Evolutionary conservation across 1,284 basidiomycete genomes (phyloP), one percentile per base, ranked within the genome.

Genomic region (Sphaerobolus stellatus): DNA sequence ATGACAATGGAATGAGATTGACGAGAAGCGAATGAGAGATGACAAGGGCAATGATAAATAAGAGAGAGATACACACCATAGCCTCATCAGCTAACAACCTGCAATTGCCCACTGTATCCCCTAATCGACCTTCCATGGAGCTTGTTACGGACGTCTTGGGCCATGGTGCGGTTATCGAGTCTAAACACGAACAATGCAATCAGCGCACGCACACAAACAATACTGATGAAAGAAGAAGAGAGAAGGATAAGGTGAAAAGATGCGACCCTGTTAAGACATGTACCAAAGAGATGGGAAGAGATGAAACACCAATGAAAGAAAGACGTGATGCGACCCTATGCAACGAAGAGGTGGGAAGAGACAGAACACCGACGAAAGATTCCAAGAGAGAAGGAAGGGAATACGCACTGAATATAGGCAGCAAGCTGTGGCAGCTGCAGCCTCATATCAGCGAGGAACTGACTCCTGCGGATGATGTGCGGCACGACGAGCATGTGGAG

Each of bases 41-140:
- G 33, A 34, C 33, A 34, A 11, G 33, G n/a, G n/a, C 18, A 34
- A 34, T 34, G 33, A 18, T 34, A 11, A 34, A 34, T 11, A 11
- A 34, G 33, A 34, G 33, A 34, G 33, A 34, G 11, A 34, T 34
- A 34, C 18, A 18, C 33, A 34, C 33, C 33, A 18, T 34, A 34
- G 33, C 24, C 20, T 38, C 13, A 31, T 50, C 50, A 27, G 41
- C 50, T 29, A 29, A 36, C 16, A 52, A 52, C 50, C 7, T 11
- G 16, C 38, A 52, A 41, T 18, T 41, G 50, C 25, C 30, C 50
- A 31, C 50, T 52, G 24, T 52, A 84, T 5, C 87, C 86, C 40
- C 85, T 75, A n/a, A 90, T 84, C 79, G 88, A 82, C 8, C 84
- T 76, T 3, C 87, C 87, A 65, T 90, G 86, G 30, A 90, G 73